These are phyloP conservation scores for Dipodascus geniculatus DNA, from an alignment of 805 yeast genomes.

Conservation along the genomic window DNA sequence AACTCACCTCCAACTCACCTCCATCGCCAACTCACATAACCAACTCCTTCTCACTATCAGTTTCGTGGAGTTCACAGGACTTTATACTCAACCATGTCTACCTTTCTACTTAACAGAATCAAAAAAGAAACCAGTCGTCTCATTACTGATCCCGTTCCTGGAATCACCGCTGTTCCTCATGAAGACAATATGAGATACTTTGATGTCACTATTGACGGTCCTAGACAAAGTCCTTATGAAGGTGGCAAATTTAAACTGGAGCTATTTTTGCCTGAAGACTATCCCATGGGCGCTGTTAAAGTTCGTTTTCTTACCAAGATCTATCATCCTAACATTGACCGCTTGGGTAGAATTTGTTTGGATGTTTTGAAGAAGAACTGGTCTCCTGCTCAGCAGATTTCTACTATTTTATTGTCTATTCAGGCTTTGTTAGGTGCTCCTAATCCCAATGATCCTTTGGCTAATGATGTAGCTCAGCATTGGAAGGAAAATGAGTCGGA, in stretches of 20 bases:
- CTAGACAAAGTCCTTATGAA: slow-evolving; percentile 84
- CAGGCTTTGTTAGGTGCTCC: slow-evolving; percentile 94
- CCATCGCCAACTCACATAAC: too few species aligned
- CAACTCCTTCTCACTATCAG: too few species aligned
- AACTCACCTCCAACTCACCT: too few species aligned
- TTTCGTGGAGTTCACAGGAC: too few species aligned
- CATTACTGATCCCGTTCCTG: slow-evolving; percentile 91
- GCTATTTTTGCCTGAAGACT: slow-evolving; percentile 86
- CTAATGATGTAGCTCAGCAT: slow-evolving; percentile 94
- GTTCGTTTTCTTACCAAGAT: slow-evolving; percentile 88
- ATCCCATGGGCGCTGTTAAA: slow-evolving; percentile 96
- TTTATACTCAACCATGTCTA: too few species aligned
- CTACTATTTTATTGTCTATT: slow-evolving; percentile 81
- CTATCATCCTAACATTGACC: slow-evolving; percentile 93
- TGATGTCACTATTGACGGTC: slow-evolving; percentile 87
- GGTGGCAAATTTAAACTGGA: slow-evolving; percentile 67
- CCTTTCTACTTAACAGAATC: not conserved
- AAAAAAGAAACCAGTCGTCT: slow-evolving; percentile 78
- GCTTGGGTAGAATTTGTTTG: slow-evolving; percentile 88
- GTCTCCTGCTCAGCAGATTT: slow-evolving; percentile 95
- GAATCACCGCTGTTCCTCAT: slow-evolving; percentile 85
- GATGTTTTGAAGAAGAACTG: slow-evolving; percentile 92
- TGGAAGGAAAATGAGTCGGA: slow-evolving; percentile 79
- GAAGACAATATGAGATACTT: slow-evolving; percentile 91
- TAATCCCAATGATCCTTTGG: slow-evolving; percentile 95